Conservation (phyloP, 2,329 filamentous ascomycete genomes). For the Penicillium palitans region DNA sequence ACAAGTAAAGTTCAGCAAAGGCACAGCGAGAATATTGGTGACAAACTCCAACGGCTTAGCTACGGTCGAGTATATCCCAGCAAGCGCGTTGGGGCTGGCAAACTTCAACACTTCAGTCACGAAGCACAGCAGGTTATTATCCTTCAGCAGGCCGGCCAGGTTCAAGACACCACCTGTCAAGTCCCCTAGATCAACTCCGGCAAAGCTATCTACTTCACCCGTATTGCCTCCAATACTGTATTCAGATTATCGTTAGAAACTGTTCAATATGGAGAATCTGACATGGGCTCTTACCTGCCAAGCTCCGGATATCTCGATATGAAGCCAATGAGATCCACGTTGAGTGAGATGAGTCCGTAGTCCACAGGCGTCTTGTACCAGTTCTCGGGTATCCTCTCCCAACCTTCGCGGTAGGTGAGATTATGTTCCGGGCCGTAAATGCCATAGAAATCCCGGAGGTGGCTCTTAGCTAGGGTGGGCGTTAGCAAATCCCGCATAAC, state of each 20-base stretch:
- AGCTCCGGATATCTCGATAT: constrained; percentile 46
- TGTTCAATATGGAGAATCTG: not conserved
- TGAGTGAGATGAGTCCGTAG: constrained; percentile 50
- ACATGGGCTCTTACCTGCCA: constrained; percentile 25
- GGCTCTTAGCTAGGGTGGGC: constrained; percentile 37
- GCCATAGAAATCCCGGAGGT: constrained; percentile 51
- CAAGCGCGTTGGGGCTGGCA: constrained; percentile 35
- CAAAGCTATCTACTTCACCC: constrained; percentile 53
- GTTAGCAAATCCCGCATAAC: not conserved
- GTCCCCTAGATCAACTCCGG: constrained; percentile 47
- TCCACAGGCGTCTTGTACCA: constrained; percentile 52
- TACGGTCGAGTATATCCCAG: constrained; percentile 31
- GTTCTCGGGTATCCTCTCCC: constrained; percentile 55
- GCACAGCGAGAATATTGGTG: constrained; percentile 30
- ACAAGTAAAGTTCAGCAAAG: constrained; percentile 33
- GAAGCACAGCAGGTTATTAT: constrained; percentile 46
- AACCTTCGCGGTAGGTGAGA: constrained; percentile 49
- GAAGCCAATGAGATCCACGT: constrained; percentile 43
- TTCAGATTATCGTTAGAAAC: not conserved
- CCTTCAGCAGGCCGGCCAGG: constrained; percentile 37
- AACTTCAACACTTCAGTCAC: constrained; percentile 38
- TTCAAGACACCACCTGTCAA: constrained; percentile 47
- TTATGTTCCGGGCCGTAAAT: constrained; percentile 46
- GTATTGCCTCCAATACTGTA: constrained; percentile 54
- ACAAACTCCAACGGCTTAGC: constrained; percentile 32